Evolutionary conservation across 768 basidiomycete species (phyloP), one percentile per base, ranked within the genome.

Genomic region (Candolleomyces eurysporus): DNA sequence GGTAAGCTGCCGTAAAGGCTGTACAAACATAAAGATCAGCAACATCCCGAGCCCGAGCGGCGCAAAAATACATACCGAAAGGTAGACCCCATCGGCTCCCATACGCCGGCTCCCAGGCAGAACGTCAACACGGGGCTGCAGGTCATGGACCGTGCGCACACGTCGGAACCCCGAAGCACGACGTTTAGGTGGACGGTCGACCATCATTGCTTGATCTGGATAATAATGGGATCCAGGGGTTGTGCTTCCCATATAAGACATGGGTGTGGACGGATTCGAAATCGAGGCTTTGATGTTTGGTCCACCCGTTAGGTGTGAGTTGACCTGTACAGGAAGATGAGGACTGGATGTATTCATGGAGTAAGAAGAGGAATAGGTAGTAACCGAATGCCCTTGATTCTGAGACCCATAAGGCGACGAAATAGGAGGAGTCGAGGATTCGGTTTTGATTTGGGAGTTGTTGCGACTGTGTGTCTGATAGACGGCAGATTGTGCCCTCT

Each of bases 141-240:
- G 76, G 74, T 97, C 95, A 62, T 85, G 83, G 65, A 76, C 78
- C 66, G 89, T 89, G 63, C 89, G 85, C 17, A 97, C 84, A 62
- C 90, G 82, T 69, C 90, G 84, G 70, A 96, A 90, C 21, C 92
- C 96, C 59, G 84, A 81, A 9, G 87, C 82, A 40, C 91, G 83
- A 68, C 88, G 83, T 72, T 85, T 87, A 63, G 84, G 84, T 63
- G 73, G 82, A 59, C 81, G 78, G 70, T 92, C 91, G n/a, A 92
- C 85, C 48, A 79, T 75, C 91, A 92, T 92, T 60, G 84, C 68
- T 61, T 90, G 87, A 61, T 88, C 86, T 17, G 84, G 71, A 65
- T 86, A 88, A 63, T 84, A 84, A 48, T 84, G 86, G 58, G 79
- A 75, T 19, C 78, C 73, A 31, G 83, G 79, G 57, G 77, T 79